Evolutionary conservation across 2,329 filamentous ascomycete species (phyloP).

Genomic region (Beauveria pseudobassiana): DNA sequence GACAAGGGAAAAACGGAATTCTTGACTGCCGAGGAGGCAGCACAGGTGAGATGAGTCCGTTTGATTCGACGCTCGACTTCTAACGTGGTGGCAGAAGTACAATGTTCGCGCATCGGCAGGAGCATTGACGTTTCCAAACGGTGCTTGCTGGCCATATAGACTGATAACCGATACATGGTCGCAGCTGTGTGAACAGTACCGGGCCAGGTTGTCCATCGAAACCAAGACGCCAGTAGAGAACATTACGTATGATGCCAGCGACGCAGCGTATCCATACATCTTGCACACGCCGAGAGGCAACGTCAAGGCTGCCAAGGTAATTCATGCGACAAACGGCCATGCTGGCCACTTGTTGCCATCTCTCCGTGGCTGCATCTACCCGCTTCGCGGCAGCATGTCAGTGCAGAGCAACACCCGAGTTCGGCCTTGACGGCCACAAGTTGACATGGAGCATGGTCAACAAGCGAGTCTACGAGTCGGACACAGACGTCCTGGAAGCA

Average conservation of each 20-base stretch:
- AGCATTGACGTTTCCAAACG: constrained; percentile 19
- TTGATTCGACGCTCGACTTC: not conserved
- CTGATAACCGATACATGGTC: constrained; percentile 29
- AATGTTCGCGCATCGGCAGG: constrained; percentile 15
- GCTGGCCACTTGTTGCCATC: constrained; percentile 32
- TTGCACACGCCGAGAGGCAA: constrained; percentile 29
- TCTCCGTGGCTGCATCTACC: constrained; percentile 29
- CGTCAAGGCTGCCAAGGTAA: constrained; percentile 26
- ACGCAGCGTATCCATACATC: constrained; percentile 17
- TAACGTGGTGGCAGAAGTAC: constrained; percentile 15
- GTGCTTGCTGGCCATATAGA: constrained; percentile 32
- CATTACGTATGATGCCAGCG: constrained; percentile 7
- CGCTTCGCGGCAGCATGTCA: constrained; percentile 35
- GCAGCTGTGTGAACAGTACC: constrained; percentile 21
- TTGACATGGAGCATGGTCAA: constrained; percentile 30
- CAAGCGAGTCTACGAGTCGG: constrained; percentile 35
- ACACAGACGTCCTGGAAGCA: constrained; percentile 31
- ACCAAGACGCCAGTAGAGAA: constrained; percentile 24
- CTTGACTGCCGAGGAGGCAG: constrained; percentile 15
- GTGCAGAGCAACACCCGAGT: constrained; percentile 24
- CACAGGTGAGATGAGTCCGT: constrained; percentile 1
- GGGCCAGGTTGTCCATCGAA: constrained; percentile 21
- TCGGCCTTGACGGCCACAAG: constrained; percentile 6
- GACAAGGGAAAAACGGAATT: constrained; percentile 5
- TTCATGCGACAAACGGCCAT: constrained; percentile 36